Evolutionary conservation across 495 filamentous ascomycete genomes (phyloP).

Genomic region (Podospora fimiseda): DNA sequence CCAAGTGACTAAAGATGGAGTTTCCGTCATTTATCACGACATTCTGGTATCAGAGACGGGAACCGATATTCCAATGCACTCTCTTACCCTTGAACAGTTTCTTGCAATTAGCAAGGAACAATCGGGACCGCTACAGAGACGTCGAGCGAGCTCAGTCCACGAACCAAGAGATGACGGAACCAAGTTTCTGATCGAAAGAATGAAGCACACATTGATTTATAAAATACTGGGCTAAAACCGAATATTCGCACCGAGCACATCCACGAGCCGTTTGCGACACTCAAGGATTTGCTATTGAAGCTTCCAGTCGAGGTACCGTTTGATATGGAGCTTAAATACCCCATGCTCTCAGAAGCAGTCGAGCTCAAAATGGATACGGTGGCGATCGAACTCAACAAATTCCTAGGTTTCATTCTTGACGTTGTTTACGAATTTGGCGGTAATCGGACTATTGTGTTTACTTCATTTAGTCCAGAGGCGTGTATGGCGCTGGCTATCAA

Average conservation of each 20-base stretch:
- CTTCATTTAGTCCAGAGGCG: slow-evolving; percentile 40
- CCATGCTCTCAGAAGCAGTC: slow-evolving; percentile 26
- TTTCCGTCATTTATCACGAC: slow-evolving; percentile 38
- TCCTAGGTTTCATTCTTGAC: slow-evolving; percentile 34
- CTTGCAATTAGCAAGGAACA: slow-evolving; percentile 9
- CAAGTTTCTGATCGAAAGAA: slow-evolving; percentile 21
- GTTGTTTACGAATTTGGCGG: slow-evolving; percentile 17
- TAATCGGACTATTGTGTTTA: slow-evolving; percentile 32
- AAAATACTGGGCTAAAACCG: slow-evolving; percentile 28
- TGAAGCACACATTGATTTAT: slow-evolving; percentile 35
- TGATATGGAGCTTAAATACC: slow-evolving; percentile 35
- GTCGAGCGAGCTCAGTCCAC: slow-evolving; percentile 43
- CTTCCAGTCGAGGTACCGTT: slow-evolving; percentile 30
- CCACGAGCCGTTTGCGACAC: slow-evolving; percentile 31
- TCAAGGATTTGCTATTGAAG: slow-evolving; percentile 29
- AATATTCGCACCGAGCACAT: slow-evolving; percentile 34
- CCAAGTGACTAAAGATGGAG: slow-evolving; percentile 36
- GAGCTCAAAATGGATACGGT: slow-evolving; percentile 29
- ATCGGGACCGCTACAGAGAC: slow-evolving; percentile 15
- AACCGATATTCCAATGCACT: slow-evolving; percentile 33
- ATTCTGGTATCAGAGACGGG: slow-evolving; percentile 36
- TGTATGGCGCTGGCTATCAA: slow-evolving; percentile 37
- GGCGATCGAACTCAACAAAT: slow-evolving; percentile 38
- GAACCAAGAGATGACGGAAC: slow-evolving; percentile 37
- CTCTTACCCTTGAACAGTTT: slow-evolving; percentile 33